A percentile compares a stretch with the other conserved stretches of the same genome.
Evolutionary conservation across 2,329 filamentous ascomycete species (phyloP).

Genomic region (Fusarium haematococcum): DNA sequence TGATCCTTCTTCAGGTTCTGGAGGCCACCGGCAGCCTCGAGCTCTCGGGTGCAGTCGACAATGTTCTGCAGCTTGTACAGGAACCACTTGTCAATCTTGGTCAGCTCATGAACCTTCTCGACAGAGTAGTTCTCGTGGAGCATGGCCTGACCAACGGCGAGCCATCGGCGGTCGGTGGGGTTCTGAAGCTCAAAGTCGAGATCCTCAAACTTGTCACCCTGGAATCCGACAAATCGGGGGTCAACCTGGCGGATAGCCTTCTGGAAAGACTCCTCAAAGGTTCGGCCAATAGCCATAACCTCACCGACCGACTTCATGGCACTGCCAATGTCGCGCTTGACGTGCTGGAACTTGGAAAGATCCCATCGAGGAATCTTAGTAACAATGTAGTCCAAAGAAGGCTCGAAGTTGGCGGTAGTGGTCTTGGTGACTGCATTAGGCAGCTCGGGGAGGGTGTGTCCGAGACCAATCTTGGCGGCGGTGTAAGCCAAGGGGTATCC

Average conservation of each 20-base stretch:
- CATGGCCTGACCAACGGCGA: conserved; percentile 98
- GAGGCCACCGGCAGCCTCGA: conserved; percentile 85
- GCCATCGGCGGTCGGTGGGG: conserved; percentile 95
- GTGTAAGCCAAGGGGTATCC: conserved; percentile 97
- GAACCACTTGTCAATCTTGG: conserved; percentile 99
- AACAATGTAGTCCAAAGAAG: conserved; percentile 96
- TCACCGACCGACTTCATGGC: conserved; percentile 99
- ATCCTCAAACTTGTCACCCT: conserved; percentile 94
- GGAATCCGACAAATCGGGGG: conserved; percentile 90
- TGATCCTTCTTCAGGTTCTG: conserved; percentile 89
- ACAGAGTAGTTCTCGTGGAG: conserved; percentile 96
- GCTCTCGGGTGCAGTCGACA: conserved; percentile 87
- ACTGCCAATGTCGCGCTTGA: conserved; percentile 96
- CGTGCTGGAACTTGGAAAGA: conserved; percentile 98
- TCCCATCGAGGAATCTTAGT: conserved; percentile 99
- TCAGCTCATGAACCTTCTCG: conserved; percentile 90
- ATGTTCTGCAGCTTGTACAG: conserved; percentile 98
- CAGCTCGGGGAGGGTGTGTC: conserved; percentile 93
- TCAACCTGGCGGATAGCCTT: conserved; percentile 99
- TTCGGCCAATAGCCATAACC: conserved; percentile 98
- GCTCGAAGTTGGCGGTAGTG: conserved; percentile 98
- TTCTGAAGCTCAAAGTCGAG: conserved; percentile 91
- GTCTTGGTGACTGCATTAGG: conserved; percentile 99
- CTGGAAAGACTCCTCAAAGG: conserved; percentile 98
- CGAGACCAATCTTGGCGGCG: conserved; percentile 93